Conservation (phyloP, 2,329 filamentous ascomycete genomes). For the Pestalotiopsis sp. region DNA sequence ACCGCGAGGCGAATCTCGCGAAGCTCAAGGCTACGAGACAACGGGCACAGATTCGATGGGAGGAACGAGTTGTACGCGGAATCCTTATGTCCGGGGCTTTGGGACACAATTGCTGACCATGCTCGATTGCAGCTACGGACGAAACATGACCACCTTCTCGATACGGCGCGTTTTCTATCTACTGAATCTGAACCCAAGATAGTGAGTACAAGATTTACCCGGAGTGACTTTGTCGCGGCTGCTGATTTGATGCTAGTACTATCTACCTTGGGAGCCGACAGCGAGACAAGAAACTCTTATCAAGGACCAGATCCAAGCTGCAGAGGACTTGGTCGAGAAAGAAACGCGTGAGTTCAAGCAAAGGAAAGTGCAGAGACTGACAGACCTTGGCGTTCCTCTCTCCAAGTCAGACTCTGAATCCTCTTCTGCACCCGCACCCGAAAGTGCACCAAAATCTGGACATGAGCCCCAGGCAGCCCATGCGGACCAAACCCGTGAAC, state of each 20-base stretch:
- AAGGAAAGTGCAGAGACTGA: slow-evolving; percentile 45
- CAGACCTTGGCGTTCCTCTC: slow-evolving; percentile 34
- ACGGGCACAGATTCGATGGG: slow-evolving; percentile 73
- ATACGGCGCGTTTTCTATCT: slow-evolving; percentile 71
- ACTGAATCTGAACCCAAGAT: slow-evolving; percentile 74
- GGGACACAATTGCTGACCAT: slow-evolving; percentile 23
- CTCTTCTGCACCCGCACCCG: slow-evolving; percentile 32
- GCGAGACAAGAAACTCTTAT: slow-evolving; percentile 71
- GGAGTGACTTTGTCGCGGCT: not conserved
- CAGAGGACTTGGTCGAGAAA: slow-evolving; percentile 62
- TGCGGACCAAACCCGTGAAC: not conserved
- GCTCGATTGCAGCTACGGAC: slow-evolving; percentile 64
- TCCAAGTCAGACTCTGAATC: slow-evolving; percentile 28
- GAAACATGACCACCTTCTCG: slow-evolving; percentile 72
- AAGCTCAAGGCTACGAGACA: slow-evolving; percentile 63
- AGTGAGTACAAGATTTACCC: slow-evolving; percentile 53
- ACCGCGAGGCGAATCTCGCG: slow-evolving; percentile 66
- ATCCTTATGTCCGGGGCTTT: not conserved
- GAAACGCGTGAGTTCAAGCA: slow-evolving; percentile 67
- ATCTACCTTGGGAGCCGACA: slow-evolving; percentile 79
- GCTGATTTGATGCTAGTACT: slow-evolving; percentile 61
- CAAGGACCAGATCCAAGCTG: slow-evolving; percentile 68
- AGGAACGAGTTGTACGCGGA: slow-evolving; percentile 72
- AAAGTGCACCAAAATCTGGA: slow-evolving; percentile 21
- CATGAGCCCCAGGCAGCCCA: slow-evolving; percentile 15